A percentile compares a stretch with the other conserved stretches of the same genome.
Conservation (phyloP, 805 yeast species). For the Barnettozyma siamensis region DNA sequence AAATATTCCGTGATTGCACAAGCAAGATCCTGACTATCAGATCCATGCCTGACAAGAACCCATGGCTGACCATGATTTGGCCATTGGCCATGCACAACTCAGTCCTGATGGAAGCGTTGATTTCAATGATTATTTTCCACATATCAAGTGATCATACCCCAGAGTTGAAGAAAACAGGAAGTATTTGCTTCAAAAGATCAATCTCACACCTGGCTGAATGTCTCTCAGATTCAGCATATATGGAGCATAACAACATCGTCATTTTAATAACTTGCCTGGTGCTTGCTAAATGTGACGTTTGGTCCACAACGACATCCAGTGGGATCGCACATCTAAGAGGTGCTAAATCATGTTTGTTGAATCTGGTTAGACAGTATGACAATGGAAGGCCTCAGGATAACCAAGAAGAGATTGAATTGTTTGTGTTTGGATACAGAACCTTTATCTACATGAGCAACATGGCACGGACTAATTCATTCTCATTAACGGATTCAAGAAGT, state of each 20-base stretch:
- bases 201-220: not conserved
- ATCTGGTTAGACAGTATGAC: not conserved
- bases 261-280: conserved; percentile 1
- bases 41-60: not conserved
- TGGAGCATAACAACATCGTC: not conserved
- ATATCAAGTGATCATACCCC: not conserved
- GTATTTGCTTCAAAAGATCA: not conserved
- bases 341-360: conserved; percentile 1
- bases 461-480: conserved; percentile 1
- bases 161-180: not conserved
- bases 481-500: not conserved
- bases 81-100: not conserved
- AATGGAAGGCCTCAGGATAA: not conserved
- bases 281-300: not conserved
- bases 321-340: conserved; percentile 2
- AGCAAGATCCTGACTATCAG: not conserved
- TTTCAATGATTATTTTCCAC: not conserved
- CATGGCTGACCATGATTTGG: not conserved
- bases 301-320: not conserved
- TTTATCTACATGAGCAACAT: not conserved
- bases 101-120: not conserved
- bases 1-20: not conserved
- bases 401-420: not conserved
- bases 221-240: not conserved
- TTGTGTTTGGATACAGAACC: conserved; percentile 1